Percentiles rank a stretch among this genome's conserved stretches.
phyloP scores from a whole-genome alignment of 176 grass and related monocot genomes.

The Neostapfia colusana region DNA sequence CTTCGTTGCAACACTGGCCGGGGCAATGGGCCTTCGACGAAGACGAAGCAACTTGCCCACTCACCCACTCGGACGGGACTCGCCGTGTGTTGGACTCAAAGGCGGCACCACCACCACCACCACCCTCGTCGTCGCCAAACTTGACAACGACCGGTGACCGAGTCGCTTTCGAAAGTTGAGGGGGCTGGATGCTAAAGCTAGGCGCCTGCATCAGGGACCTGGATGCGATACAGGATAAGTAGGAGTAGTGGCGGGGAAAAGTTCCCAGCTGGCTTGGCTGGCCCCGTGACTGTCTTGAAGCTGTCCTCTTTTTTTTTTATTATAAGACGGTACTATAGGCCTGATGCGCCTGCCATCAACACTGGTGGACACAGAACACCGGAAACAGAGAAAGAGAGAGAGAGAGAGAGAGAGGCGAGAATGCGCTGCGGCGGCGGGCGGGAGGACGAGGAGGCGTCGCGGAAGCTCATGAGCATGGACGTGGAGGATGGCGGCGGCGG shows the following conservation, averaged over 20 bases:
- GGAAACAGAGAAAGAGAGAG: neutral
- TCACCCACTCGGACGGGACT: no score
- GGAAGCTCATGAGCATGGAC: slow-evolving; percentile 57
- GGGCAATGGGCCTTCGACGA: neutral
- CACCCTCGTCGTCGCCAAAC: no score
- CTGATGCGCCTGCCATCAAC: neutral
- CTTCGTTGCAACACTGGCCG: no score
- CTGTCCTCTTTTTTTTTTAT: neutral
- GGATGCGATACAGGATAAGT: neutral
- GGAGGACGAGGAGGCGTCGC: slow-evolving; percentile 49
- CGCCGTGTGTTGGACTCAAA: slow-evolving; percentile 33
- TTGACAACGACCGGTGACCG: neutral
- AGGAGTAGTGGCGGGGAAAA: neutral
- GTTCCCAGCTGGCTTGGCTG: neutral
- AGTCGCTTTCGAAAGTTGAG: neutral
- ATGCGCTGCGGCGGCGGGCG: slow-evolving; percentile 31
- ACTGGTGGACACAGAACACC: slow-evolving; percentile 7
- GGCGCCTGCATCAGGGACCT: neutral
- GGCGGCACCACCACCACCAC: neutral
- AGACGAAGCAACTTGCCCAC: neutral
- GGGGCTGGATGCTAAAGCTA: neutral
- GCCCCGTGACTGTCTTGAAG: slow-evolving; percentile 3
- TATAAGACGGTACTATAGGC: neutral
- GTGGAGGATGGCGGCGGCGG: slow-evolving; percentile 53
- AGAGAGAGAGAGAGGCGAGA: slow-evolving; percentile 12